phyloP scores from a whole-genome alignment of 257 asterid species.

The Solanum paucissectum region DNA sequence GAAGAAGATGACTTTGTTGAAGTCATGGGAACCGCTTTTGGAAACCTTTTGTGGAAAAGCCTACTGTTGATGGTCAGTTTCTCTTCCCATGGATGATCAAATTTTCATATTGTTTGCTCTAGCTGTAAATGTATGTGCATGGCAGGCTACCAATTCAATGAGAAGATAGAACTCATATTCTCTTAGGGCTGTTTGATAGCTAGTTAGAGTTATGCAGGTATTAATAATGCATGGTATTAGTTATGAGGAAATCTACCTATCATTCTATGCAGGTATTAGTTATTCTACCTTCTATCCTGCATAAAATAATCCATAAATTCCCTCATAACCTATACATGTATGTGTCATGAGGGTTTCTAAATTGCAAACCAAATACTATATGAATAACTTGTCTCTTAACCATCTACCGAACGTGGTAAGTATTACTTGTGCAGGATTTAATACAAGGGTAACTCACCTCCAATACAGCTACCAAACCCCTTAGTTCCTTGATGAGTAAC shows the following conservation, averaged over 20 bases:
- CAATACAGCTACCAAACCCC: background rate
- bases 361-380: background rate
- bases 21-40: slow-evolving; percentile 75
- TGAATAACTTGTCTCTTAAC: too few relatives aligned
- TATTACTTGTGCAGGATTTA: background rate
- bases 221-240: background rate
- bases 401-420: background rate
- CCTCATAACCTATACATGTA: background rate
- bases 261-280: background rate
- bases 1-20: slow-evolving; percentile 96
- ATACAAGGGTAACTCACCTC: background rate
- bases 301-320: background rate
- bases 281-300: background rate
- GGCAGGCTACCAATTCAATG: background rate
- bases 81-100: background rate
- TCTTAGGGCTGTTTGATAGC: background rate
- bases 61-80: slow-evolving; percentile 50
- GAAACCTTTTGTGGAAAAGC: slow-evolving; percentile 94
- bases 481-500: background rate
- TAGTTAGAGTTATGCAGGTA: background rate
- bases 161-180: background rate
- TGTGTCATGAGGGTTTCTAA: background rate
- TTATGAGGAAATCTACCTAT: background rate
- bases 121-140: background rate
- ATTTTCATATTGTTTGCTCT: background rate